These are phyloP conservation scores for Nakazawaea anatomiae DNA, from an alignment of 805 yeast genomes.

Conservation along the genomic window DNA sequence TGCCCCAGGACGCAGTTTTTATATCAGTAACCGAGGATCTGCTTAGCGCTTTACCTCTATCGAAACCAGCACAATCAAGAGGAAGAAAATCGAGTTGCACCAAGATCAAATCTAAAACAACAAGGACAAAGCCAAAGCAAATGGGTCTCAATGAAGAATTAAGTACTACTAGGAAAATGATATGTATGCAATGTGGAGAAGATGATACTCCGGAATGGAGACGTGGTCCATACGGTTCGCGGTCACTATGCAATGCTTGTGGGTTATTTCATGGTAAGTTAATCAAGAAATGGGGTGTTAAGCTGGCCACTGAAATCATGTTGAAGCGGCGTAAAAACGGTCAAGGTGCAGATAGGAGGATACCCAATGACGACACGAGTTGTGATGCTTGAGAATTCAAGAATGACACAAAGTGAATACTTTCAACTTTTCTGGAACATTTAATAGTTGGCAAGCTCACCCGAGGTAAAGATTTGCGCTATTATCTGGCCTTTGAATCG, in stretches of 20 bases:
- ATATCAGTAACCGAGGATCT: not conserved
- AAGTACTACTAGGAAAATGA: constrained; percentile 22
- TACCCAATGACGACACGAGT: constrained; percentile 9
- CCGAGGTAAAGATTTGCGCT: too few relatives aligned
- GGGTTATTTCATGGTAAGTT: constrained; percentile 71
- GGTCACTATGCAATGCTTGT: constrained; percentile 88
- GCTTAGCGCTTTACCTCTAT: not conserved
- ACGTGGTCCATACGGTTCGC: constrained; percentile 77
- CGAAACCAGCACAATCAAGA: not conserved
- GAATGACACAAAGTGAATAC: not conserved
- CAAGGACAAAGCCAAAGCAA: not conserved
- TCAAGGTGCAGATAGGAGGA: constrained; percentile 22
- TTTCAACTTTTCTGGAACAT: too few relatives aligned
- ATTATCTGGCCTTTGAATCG: too few relatives aligned
- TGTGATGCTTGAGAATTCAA: not conserved
- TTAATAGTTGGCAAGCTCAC: too few relatives aligned
- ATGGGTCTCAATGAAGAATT: constrained; percentile 26
- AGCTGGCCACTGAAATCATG: constrained; percentile 33
- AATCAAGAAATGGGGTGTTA: constrained; percentile 39
- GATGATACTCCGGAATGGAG: constrained; percentile 90
- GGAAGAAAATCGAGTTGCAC: not conserved
- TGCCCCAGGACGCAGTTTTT: not conserved
- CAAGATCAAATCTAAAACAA: not conserved
- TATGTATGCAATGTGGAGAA: constrained; percentile 68
- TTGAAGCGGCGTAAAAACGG: constrained; percentile 23